phyloP scores from a whole-genome alignment of 140 eudicot genomes.

The Ambrosia hybrid region DNA sequence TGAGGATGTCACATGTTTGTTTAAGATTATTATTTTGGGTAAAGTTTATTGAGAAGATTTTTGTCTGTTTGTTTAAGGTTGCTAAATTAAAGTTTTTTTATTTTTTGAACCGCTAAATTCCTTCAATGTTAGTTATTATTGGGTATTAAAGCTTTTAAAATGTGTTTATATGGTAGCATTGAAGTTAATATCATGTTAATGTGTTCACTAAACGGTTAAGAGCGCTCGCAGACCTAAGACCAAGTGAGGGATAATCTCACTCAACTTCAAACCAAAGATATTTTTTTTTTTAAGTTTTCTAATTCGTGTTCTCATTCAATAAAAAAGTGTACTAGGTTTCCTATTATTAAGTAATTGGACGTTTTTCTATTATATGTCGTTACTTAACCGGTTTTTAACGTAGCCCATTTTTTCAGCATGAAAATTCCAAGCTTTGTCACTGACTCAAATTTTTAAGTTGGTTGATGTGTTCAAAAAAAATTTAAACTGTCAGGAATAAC shows the following conservation, averaged over 20 bases:
- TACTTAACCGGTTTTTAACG: too few species aligned
- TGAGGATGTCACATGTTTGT: not conserved
- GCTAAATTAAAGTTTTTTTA: not conserved
- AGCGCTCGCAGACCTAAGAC: not conserved
- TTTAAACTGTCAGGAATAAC: not conserved
- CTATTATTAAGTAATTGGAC: not conserved
- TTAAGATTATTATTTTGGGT: not conserved
- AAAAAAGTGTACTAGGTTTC: not conserved
- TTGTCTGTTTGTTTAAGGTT: not conserved
- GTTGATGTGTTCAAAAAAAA: not conserved
- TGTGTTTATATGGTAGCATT: not conserved
- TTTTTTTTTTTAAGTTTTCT: too few species aligned
- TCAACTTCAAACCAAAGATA: too few species aligned
- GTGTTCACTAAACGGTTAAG: not conserved
- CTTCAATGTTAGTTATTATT: too few species aligned
- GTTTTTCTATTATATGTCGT: too few species aligned
- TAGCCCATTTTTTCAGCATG: too few species aligned
- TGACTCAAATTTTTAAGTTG: not conserved
- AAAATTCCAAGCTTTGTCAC: too few species aligned
- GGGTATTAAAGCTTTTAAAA: not conserved
- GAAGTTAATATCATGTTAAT: not conserved
- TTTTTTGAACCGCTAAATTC: too few species aligned
- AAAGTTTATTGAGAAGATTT: not conserved
- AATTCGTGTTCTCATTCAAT: too few species aligned
- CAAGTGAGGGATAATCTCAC: not conserved